Percentiles rank a stretch among this genome's conserved stretches.
phyloP scores from a whole-genome alignment of 1,284 basidiomycete species.

The Schizopora paradoxa region DNA sequence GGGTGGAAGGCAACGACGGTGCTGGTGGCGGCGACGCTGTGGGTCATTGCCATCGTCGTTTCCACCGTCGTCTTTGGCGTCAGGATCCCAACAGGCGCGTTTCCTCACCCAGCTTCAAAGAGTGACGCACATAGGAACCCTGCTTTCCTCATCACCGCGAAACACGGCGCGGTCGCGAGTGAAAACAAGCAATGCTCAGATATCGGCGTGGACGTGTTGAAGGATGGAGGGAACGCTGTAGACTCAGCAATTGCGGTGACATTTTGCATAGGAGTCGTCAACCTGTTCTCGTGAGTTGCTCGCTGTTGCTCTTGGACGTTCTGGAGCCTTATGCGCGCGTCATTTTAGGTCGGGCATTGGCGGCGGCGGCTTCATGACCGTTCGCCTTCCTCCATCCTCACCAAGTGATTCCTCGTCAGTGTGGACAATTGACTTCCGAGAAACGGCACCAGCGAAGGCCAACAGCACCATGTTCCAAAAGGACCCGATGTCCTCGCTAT shows the following conservation, averaged over 20 bases:
- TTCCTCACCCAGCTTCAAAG: conserved; percentile 4
- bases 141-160: conserved; percentile 68
- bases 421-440: conserved; percentile 83
- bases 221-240: conserved; percentile 85
- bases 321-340: not conserved
- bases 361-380: conserved; percentile 89
- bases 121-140: conserved; percentile 44
- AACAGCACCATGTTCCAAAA: conserved; percentile 72
- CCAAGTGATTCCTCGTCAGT: conserved; percentile 48
- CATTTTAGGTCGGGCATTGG: conserved; percentile 71
- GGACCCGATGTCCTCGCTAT: conserved; percentile 45
- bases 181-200: conserved; percentile 83
- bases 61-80: conserved; percentile 2
- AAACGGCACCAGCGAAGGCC: conserved; percentile 72
- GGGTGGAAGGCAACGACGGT: not conserved
- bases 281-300: conserved; percentile 75
- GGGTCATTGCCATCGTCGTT: conserved; percentile 4
- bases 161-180: conserved; percentile 78
- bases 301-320: not conserved
- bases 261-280: conserved; percentile 82
- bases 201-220: conserved; percentile 72
- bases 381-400: conserved; percentile 63
- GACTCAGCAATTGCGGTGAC: conserved; percentile 82
- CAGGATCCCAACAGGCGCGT: conserved; percentile 10
- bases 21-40: conserved; percentile 1